Conservation (phyloP, 1,139 yeast genomes). For the Saccharomyces pastorianus region DNA sequence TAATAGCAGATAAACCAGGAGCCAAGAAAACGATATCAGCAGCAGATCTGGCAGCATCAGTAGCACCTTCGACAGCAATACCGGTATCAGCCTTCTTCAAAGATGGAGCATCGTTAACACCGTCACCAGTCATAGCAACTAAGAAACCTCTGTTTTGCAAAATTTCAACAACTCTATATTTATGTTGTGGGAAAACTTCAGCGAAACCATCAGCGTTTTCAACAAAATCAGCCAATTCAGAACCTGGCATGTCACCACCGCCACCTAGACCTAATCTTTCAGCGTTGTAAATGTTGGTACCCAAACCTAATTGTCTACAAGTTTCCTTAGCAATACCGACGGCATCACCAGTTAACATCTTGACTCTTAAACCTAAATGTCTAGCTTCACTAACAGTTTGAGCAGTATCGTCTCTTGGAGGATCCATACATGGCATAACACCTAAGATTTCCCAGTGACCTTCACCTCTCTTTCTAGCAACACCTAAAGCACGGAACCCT, state of each 20-base stretch:
- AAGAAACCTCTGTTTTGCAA: conserved; percentile 80
- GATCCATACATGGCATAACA: conserved; percentile 97
- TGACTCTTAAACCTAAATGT: conserved; percentile 83
- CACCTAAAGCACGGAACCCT: conserved; percentile 98
- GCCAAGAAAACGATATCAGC: conserved; percentile 92
- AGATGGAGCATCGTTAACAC: conserved; percentile 93
- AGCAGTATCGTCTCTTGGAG: conserved; percentile 97
- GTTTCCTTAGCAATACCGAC: conserved; percentile 98
- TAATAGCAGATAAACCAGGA: conserved; percentile 88
- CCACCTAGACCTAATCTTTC: conserved; percentile 93
- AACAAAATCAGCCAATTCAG: conserved; percentile 88
- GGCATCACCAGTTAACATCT: conserved; percentile 98
- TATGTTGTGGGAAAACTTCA: conserved; percentile 93
- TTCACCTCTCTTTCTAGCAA: conserved; percentile 97
- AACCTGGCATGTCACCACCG: conserved; percentile 92
- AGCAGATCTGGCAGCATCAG: conserved; percentile 92
- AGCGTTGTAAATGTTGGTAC: conserved; percentile 93
- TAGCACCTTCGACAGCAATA: conserved; percentile 94
- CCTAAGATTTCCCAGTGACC: conserved; percentile 97
- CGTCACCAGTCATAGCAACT: conserved; percentile 97
- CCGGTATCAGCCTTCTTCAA: conserved; percentile 92
- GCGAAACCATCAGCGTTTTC: conserved; percentile 95
- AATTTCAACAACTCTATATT: conserved; percentile 83
- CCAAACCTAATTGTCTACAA: conserved; percentile 92
- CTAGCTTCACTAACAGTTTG: conserved; percentile 89